Conservation (phyloP, 306 rosid species). For the Cicer bijugum region DNA sequence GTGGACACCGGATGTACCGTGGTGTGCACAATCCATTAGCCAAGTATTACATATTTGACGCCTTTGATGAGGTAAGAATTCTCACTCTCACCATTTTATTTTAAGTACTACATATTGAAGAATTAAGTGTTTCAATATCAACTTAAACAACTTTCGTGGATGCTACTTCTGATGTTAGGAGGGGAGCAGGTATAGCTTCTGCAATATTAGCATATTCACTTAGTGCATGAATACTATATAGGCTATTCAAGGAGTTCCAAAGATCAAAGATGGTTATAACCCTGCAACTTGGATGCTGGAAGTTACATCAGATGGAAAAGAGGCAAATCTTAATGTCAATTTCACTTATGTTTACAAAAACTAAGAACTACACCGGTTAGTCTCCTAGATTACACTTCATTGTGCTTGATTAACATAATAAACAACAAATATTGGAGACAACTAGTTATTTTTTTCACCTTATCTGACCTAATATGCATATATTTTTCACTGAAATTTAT, state of each 20-base stretch:
- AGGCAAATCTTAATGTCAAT: constrained; percentile 56
- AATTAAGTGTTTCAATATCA: neutral
- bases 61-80: constrained; percentile 41
- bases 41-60: constrained; percentile 38
- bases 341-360: constrained; percentile 50
- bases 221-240: constrained; percentile 32
- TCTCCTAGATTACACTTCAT: neutral
- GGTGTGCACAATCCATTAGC: constrained; percentile 41
- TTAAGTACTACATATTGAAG: neutral
- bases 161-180: constrained; percentile 69
- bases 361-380: constrained; percentile 45
- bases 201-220: neutral
- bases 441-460: neutral
- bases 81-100: neutral
- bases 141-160: constrained; percentile 53
- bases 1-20: constrained; percentile 34
- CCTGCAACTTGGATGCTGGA: constrained; percentile 53
- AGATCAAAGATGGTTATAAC: constrained; percentile 67
- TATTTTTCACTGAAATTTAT: neutral
- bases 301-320: constrained; percentile 60
- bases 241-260: constrained; percentile 69
- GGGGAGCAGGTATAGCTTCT: constrained; percentile 40
- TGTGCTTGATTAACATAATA: neutral
- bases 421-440: neutral
- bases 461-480: too few species aligned